phyloP scores from a whole-genome alignment of 192 early-diverging fungal genomes.

The Backusella liffmaniae region DNA sequence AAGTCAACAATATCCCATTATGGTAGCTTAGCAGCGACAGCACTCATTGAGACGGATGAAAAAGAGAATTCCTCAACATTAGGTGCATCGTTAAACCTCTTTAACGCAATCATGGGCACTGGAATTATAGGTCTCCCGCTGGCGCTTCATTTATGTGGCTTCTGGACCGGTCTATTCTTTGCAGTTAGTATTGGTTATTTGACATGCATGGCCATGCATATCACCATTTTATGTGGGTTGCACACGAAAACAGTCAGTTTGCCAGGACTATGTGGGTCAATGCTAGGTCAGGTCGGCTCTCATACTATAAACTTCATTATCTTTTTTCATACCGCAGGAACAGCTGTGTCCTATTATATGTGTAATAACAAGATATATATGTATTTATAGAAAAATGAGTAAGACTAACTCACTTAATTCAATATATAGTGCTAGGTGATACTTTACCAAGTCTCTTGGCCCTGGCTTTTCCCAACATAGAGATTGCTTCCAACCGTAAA shows the following conservation, averaged over 20 bases:
- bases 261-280: slow-evolving; percentile 41
- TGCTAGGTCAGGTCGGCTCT: slow-evolving; percentile 49
- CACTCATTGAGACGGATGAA: not conserved
- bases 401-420: not conserved
- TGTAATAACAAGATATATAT: slow-evolving; percentile 4
- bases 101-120: slow-evolving; percentile 67
- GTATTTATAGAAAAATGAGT: not conserved
- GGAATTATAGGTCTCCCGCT: slow-evolving; percentile 67
- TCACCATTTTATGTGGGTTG: slow-evolving; percentile 55
- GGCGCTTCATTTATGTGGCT: slow-evolving; percentile 60
- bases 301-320: slow-evolving; percentile 54
- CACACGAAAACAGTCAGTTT: slow-evolving; percentile 49
- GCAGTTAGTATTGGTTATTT: slow-evolving; percentile 49
- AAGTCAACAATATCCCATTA: not conserved
- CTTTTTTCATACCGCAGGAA: slow-evolving; percentile 47
- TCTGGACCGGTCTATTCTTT: slow-evolving; percentile 51
- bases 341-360: slow-evolving; percentile 19
- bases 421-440: slow-evolving; percentile 43
- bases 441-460: slow-evolving; percentile 41
- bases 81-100: slow-evolving; percentile 49
- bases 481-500: slow-evolving; percentile 20
- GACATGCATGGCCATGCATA: slow-evolving; percentile 50
- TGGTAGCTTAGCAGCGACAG: not conserved
- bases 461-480: slow-evolving; percentile 25
- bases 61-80: slow-evolving; percentile 1